phyloP scores from a whole-genome alignment of 2,329 filamentous ascomycete species.

The Calonectria pteridis region DNA sequence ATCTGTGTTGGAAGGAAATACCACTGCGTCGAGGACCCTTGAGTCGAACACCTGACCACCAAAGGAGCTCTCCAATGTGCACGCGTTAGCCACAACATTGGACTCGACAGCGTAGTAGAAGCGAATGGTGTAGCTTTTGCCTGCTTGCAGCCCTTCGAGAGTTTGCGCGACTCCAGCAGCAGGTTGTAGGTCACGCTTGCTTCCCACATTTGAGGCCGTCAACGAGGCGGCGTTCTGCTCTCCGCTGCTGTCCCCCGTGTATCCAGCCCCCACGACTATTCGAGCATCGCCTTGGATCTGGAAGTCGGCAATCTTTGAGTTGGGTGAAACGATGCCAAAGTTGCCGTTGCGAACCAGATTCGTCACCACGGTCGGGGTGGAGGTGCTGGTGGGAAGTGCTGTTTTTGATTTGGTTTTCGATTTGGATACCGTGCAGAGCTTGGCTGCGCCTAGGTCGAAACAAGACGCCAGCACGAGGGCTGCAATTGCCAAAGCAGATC shows the following conservation, averaged over 20 bases:
- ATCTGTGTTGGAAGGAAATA: not conserved
- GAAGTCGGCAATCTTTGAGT: not conserved
- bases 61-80: not conserved
- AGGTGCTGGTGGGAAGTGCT: not conserved
- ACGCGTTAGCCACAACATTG: not conserved
- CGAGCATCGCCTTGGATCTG: not conserved
- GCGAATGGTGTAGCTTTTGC: not conserved
- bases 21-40: not conserved
- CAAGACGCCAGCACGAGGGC: not conserved
- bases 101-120: not conserved
- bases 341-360: not conserved
- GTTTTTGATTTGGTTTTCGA: not conserved
- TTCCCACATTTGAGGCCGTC: not conserved
- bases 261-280: not conserved
- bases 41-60: not conserved
- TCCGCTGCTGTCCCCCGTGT: not conserved
- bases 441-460: not conserved
- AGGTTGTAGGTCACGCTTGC: not conserved
- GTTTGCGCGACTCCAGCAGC: not conserved
- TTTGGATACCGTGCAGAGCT: not conserved
- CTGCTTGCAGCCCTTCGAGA: not conserved
- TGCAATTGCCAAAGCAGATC: not conserved
- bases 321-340: not conserved
- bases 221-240: not conserved
- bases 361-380: not conserved